Evolutionary conservation across 2,329 filamentous ascomycete genomes (phyloP).

Genomic region (Paraphaeosphaeria sporulosa): DNA sequence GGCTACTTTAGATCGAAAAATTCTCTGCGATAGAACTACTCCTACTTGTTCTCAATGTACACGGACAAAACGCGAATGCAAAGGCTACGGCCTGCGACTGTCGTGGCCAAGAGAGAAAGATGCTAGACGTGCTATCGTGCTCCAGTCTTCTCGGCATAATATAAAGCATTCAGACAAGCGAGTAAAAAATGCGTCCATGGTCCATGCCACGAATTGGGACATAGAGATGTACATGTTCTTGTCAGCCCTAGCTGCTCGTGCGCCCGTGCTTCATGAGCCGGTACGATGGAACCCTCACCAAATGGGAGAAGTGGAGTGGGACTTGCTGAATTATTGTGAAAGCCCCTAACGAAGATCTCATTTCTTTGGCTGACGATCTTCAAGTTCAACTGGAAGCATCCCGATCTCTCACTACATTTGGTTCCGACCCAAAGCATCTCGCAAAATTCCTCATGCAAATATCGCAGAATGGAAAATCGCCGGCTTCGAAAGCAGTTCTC

Average conservation of each 20-base stretch:
- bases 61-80: slow-evolving; percentile 20
- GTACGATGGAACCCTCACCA: slow-evolving; percentile 13
- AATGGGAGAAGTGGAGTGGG: background rate
- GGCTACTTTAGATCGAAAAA: slow-evolving; percentile 17
- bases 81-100: slow-evolving; percentile 24
- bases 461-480: slow-evolving; percentile 14
- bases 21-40: slow-evolving; percentile 20
- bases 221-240: slow-evolving; percentile 17
- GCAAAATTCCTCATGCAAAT: slow-evolving; percentile 16
- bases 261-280: slow-evolving; percentile 12
- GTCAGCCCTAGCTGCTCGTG: background rate
- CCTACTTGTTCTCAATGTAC: slow-evolving; percentile 19
- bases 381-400: slow-evolving; percentile 13
- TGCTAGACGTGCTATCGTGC: slow-evolving; percentile 1
- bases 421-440: slow-evolving; percentile 10
- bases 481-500: slow-evolving; percentile 19
- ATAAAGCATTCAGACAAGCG: background rate
- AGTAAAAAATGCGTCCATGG: background rate
- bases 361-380: background rate
- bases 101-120: slow-evolving; percentile 16
- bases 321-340: slow-evolving; percentile 21
- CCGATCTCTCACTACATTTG: slow-evolving; percentile 15
- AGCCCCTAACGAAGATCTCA: background rate
- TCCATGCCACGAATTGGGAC: slow-evolving; percentile 11
- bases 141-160: background rate